Base-by-base conservation (phyloP, 306 rosid species). In the Vigna trinervia region DNA sequence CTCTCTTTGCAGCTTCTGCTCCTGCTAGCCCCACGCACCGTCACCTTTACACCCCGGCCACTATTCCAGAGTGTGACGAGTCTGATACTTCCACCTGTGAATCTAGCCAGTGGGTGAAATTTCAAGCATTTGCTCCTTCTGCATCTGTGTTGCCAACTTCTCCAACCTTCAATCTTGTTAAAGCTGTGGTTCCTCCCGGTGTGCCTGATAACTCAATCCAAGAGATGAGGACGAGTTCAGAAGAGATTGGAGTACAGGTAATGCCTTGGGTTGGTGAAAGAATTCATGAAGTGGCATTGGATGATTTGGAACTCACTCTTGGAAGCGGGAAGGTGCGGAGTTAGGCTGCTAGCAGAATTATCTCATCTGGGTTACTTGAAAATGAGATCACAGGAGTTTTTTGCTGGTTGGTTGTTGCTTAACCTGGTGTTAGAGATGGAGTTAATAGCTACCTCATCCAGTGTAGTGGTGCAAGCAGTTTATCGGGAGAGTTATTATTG, bases 221-320 rank as follows among this genome's bases (percentile, higher is more conserved):
- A 5, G 94, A 81, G 56, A 81, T 64, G 41, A 86, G 85, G 30
- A 63, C 15, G 65, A 86, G 85, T 60, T 26, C 88, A 0, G 92
- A 84, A 30, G 84, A 84, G 74, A 83, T 89, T 71, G 90, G 86
- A 63, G 85, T 57, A 59, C 91, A 86, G 81, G 94, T 91, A 74
- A 89, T 86, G 86, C 97, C 98, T 12, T 93, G 98, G 98, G 90
- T 90, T 70, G 98, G 94, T 53, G 94, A 90, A 89, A 87, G 77
- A 79, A 92, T 92, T 86, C 97, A 92, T 28, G 97, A 92, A 32
- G 96, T 89, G 1, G 90, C 96, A 74, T 59, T 87, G 86, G 93
- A 87, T 83, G 98, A 94, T 76, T 84, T 94, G 82, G 94, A 94
- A 77, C 98, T 94, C 83, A 94, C 96, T 7, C 97, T 94, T 22